Conservation (phyloP, 2,329 filamentous ascomycete genomes). For the Aspergillus terreus region DNA sequence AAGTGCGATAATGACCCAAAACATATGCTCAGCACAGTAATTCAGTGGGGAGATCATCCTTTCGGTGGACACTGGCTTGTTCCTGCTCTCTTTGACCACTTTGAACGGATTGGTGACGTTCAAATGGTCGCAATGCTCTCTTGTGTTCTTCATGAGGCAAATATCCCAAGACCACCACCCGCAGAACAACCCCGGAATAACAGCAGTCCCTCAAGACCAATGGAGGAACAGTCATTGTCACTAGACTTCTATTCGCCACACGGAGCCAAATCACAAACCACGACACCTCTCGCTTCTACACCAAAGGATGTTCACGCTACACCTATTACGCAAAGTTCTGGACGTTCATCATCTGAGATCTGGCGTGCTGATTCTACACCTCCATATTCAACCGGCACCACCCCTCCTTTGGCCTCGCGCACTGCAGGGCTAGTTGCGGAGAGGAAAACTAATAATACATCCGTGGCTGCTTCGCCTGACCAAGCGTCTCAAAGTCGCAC, state of each 20-base stretch:
- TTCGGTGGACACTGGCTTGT: conserved; percentile 56
- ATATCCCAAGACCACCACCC: conserved; percentile 37
- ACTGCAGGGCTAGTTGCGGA: conserved; percentile 38
- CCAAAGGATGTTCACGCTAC: conserved; percentile 29
- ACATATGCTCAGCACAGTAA: conserved; percentile 39
- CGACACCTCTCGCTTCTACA: conserved; percentile 31
- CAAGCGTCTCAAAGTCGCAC: conserved; percentile 36
- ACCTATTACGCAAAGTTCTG: conserved; percentile 42
- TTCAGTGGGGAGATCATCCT: conserved; percentile 57
- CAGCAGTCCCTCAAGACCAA: conserved; percentile 30
- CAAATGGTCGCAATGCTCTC: conserved; percentile 66
- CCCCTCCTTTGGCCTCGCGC: conserved; percentile 47
- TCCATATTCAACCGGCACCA: conserved; percentile 51
- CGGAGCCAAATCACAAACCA: conserved; percentile 41
- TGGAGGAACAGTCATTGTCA: conserved; percentile 44
- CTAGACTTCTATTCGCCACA: conserved; percentile 46
- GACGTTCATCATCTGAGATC: conserved; percentile 49
- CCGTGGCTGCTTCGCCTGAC: conserved; percentile 42
- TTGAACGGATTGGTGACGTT: conserved; percentile 57
- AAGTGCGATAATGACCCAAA: conserved; percentile 32
- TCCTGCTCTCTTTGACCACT: conserved; percentile 56
- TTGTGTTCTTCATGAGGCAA: conserved; percentile 54
- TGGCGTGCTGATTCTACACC: conserved; percentile 50
- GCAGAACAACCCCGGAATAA: conserved; percentile 11
- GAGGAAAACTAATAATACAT: conserved; percentile 38